Conservation (phyloP, 129 eudicot genomes). For the Gnaphalium uliginosum region DNA sequence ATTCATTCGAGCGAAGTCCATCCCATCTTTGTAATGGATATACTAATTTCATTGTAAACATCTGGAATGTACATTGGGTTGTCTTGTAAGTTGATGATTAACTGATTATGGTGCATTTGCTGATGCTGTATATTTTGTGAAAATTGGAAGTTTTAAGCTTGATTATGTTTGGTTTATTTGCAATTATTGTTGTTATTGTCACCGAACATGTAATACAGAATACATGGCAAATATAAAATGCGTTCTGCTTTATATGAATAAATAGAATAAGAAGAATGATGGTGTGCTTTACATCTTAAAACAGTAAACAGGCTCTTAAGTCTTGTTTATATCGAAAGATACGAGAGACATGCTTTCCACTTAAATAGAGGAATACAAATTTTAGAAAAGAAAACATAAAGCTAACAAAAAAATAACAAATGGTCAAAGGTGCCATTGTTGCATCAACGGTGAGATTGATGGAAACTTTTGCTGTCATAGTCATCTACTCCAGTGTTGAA, state of each 20-base stretch:
- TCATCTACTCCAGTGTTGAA: constrained; percentile 52
- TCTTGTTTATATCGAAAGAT: neutral
- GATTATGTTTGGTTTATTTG: neutral
- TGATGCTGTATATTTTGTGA: neutral
- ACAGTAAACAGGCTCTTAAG: neutral
- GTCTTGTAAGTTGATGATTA: neutral
- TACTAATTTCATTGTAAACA: neutral
- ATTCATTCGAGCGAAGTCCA: constrained; percentile 75
- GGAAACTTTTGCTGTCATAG: constrained; percentile 22
- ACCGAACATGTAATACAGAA: neutral
- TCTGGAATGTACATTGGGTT: constrained; percentile 26
- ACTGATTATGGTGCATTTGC: neutral
- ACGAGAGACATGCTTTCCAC: neutral
- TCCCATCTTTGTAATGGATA: constrained; percentile 56
- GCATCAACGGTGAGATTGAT: constrained; percentile 1
- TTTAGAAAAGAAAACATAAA: neutral
- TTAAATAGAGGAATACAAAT: neutral
- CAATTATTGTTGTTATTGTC: neutral
- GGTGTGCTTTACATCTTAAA: constrained; percentile 13
- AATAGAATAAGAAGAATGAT: constrained; percentile 16
- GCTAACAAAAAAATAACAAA: constrained; percentile 10
- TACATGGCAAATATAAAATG: neutral
- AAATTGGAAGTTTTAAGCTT: neutral
- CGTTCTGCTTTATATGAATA: neutral
- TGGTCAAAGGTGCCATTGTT: neutral